Percentiles rank a stretch among this genome's conserved stretches.
Evolutionary conservation across 1,139 yeast genomes (phyloP).

Genomic region (Diutina catenulata): DNA sequence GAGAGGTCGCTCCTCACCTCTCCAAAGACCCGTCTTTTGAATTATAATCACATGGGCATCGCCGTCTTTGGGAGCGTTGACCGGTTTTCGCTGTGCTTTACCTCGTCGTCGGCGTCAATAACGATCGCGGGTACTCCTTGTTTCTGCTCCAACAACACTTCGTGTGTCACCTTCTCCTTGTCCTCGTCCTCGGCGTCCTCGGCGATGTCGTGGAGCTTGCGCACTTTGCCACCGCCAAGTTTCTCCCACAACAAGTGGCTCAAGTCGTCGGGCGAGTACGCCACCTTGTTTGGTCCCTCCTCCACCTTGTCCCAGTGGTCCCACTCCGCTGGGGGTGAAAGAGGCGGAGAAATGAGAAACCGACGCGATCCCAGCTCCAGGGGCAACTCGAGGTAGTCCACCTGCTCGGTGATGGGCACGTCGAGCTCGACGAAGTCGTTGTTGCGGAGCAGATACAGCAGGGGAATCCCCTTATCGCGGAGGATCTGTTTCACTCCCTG

Average conservation of each 20-base stretch:
- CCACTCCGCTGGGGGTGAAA: conserved; percentile 39
- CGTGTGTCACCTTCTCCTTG: conserved; percentile 5
- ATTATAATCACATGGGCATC: conserved; percentile 12
- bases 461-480: conserved; percentile 7
- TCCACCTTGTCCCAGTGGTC: conserved; percentile 32
- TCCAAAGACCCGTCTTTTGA: not conserved
- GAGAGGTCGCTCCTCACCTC: not conserved
- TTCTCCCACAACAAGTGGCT: conserved; percentile 36
- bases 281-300: conserved; percentile 28
- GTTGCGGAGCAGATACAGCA: conserved; percentile 26
- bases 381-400: conserved; percentile 30
- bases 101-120: conserved; percentile 17
- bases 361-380: conserved; percentile 27
- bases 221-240: conserved; percentile 28
- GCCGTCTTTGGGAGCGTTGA: conserved; percentile 13
- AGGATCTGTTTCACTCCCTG: not conserved
- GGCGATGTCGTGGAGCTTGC: conserved; percentile 17
- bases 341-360: conserved; percentile 35
- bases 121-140: conserved; percentile 24
- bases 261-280: conserved; percentile 29
- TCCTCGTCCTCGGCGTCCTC: conserved; percentile 9
- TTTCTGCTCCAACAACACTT: conserved; percentile 17
- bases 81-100: conserved; percentile 7
- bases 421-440: conserved; percentile 10
- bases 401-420: conserved; percentile 7